Evolutionary conservation across 1,139 yeast genomes (phyloP), one percentile per base, ranked within the genome.

Genomic region (Geotrichum aggregatum): DNA sequence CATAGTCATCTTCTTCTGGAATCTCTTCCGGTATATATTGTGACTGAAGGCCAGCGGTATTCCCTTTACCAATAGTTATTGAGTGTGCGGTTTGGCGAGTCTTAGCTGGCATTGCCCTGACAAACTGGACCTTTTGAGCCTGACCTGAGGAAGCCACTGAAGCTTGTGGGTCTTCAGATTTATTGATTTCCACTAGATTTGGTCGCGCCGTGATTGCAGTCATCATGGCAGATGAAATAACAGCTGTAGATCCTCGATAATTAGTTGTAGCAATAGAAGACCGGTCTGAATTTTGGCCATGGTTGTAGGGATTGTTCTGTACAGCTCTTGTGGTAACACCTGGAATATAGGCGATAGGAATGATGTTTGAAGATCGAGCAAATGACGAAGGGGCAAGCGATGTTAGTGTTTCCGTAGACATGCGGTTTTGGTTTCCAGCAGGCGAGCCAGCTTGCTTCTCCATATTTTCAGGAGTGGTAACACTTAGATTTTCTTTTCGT

Each of bases 301-400:
- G 33, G 43, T 33, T 18, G n/a, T 22, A 21, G 30, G 11, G n/a
- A 3, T 13, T 13, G 19, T 22, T 26, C 2, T 18, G 43, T 4
- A 52, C 54, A 22, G 59, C 55, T 22, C 62, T 52, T 31, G 62
- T 61, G 34, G 63, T 61, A 16, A 88, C 96, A 38, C 97, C 97
- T 0, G 97, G 97, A 56, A 89, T 87, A 66, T 89, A 89, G 1
- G 95, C 96, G 58, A 89, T 84, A n/a, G 96, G 96, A 56, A 89
- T 77, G 57, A 91, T 83, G 67, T 91, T 89, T 7, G 95, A 85
- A 3, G 94, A 95, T 59, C 85, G 80, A 7, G 92, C 83, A 51
- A 84, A 42, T 2, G 52, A 52, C 26, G 58, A 48, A 3, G 55
- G 52, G 1, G 56, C 52, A 16, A 51, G 31, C 8, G 58, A 53